These are phyloP conservation scores for Cyamopsis tetragonoloba DNA, from an alignment of 306 rosid genomes.

Conservation along the genomic window DNA sequence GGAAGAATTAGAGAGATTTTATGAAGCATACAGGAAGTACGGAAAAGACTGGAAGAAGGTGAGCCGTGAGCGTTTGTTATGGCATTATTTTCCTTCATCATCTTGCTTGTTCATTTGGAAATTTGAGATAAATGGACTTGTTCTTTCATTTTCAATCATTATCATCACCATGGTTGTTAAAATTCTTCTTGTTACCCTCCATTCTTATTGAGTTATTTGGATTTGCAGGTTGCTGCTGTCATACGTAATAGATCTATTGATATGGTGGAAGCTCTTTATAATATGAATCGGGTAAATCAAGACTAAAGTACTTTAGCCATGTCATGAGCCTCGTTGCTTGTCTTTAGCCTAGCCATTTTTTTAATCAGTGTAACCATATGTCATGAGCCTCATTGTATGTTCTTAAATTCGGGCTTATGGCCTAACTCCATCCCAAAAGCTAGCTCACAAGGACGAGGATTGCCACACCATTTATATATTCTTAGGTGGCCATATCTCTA, in stretches of 20 bases:
- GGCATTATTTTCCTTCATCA: slow-evolving; percentile 18
- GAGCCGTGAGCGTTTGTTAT: slow-evolving; percentile 36
- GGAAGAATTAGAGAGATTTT: slow-evolving; percentile 72
- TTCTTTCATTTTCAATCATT: not conserved
- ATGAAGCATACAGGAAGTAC: slow-evolving; percentile 77
- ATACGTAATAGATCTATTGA: slow-evolving; percentile 57
- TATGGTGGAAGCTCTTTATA: slow-evolving; percentile 86
- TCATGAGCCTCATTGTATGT: too few species aligned
- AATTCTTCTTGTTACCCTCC: slow-evolving; percentile 8
- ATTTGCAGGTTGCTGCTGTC: slow-evolving; percentile 57
- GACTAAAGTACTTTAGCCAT: not conserved
- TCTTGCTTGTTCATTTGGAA: slow-evolving; percentile 18
- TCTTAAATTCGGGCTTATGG: too few species aligned
- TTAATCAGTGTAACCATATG: too few species aligned
- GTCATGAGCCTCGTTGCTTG: not conserved
- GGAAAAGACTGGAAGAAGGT: slow-evolving; percentile 94
- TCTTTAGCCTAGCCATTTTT: too few species aligned
- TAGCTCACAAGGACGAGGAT: too few species aligned
- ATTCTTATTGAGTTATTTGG: slow-evolving; percentile 28
- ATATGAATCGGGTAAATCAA: slow-evolving; percentile 59
- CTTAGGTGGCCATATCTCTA: too few species aligned
- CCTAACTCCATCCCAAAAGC: too few species aligned
- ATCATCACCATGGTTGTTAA: not conserved
- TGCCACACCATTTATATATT: too few species aligned
- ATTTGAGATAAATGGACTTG: not conserved